Percentiles rank a stretch among this genome's conserved stretches.
phyloP scores from a whole-genome alignment of 257 asterid genomes.

The Capsicum chinense region DNA sequence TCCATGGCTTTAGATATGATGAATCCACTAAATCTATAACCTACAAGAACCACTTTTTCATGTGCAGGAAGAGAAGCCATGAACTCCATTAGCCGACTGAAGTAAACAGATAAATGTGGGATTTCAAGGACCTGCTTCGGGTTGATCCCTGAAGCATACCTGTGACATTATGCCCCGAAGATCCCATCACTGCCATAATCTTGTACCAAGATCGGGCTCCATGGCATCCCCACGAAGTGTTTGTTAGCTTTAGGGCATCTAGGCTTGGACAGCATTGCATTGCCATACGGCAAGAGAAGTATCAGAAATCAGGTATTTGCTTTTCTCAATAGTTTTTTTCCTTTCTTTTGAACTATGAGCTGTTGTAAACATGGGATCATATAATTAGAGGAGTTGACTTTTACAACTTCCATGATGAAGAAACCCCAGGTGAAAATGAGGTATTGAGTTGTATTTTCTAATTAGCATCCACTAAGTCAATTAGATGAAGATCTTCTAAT shows the following conservation, averaged over 20 bases:
- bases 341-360: background rate
- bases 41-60: constrained; percentile 44
- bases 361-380: background rate
- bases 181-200: constrained; percentile 29
- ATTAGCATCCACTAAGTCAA: background rate
- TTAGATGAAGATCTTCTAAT: background rate
- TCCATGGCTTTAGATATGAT: constrained; percentile 49
- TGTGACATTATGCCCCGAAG: constrained; percentile 42
- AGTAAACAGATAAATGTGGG: constrained; percentile 35
- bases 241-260: background rate
- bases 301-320: background rate
- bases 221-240: constrained; percentile 41
- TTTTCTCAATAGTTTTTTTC: background rate
- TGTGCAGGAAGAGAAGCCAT: constrained; percentile 38
- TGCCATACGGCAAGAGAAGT: background rate
- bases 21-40: constrained; percentile 42
- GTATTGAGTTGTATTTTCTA: background rate
- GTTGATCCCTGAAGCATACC: constrained; percentile 46
- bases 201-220: constrained; percentile 56
- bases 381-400: background rate
- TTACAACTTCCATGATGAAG: background rate
- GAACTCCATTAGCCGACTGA: constrained; percentile 37
- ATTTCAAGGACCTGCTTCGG: constrained; percentile 33
- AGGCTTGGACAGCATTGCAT: background rate
- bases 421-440: background rate